Base-by-base conservation (phyloP, 1,284 basidiomycete genomes). In the Ustilago bromivora region DNA sequence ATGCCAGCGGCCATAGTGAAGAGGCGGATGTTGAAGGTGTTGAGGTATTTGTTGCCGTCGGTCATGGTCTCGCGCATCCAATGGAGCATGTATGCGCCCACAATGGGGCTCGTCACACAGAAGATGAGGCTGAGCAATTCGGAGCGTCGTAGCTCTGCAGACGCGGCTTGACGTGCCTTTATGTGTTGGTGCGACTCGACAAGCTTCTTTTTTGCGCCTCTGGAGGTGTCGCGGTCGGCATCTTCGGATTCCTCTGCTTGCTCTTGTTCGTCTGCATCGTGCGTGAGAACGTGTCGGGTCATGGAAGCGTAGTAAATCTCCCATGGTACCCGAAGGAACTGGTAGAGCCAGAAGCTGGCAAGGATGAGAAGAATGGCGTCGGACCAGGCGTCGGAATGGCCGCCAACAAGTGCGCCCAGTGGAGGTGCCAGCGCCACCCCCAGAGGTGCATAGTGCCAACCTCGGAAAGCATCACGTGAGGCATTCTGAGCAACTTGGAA, bases 401-500 rank as follows among this genome's bases (percentile, higher is more conserved):
- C 82, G 40, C 82, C 82, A 17, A 84, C 56, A 4, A 84, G 57
- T 2, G 81, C 73, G 9, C 77, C 76, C 4, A 82, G 55, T n/a
- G 82, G 78, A 10, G 82, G 82, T 1, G 72, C 76, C 46, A 84
- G 63, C 6, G 82, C 82, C n/a, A 83, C 67, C 28, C 72, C 51
- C 31, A 84, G 74, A 9, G 81, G 82, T 17, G 76, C 78, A 49
- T 69, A 78, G 60, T 84, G 82, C 81, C 81, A 84, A 13, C 79
- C 79, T 46, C 82, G 73, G 13, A 83, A 69, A 1, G 65, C 67
- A 12, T 71, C 67, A 38, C 57, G 52, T 4, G 70, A 72, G 6
- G 70, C 63, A 34, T 58, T 66, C 35, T 73, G 71, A 89, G 89
- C 61, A 94, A 95, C 34, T 93, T 98, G 82, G 94, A 91, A 84